Evolutionary conservation across 1,284 basidiomycete genomes (phyloP), one percentile per base, ranked within the genome.

Genomic region (Heterobasidion occidentale): DNA sequence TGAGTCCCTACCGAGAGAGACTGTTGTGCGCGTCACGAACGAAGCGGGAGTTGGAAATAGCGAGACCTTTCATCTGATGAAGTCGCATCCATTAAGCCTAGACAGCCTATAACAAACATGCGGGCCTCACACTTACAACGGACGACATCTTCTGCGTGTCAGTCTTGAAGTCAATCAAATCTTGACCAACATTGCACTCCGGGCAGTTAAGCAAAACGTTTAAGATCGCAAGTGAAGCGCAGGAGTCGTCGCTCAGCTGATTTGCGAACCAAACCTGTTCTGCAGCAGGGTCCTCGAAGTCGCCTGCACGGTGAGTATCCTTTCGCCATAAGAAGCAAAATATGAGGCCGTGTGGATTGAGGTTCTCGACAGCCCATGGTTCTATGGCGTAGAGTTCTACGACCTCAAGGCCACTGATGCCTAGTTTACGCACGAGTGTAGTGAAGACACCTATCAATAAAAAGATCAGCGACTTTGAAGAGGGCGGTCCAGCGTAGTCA

Each of bases 241-340:
- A 85, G 2, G 82, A 80, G 62, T 85, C 81, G 61, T 81, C 77
- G 64, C 77, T 80, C n/a, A 85, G 72, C 63, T 85, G 83, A 64
- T 84, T 81, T 7, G 82, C 82, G 60, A 84, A 85, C 82, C 82
- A 85, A 12, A 84, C 75, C 17, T 69, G 70, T 55, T 78, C 76
- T 1, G 80, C 76, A 34, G 77, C 76, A 7, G 79, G 75, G 63
- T 83, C 80, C 33, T 76, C 72, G 55, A 78, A 77, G 56, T 79
- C 77, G 3, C 70, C 68, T 0, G 74, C 68, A n/a, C 73, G 70
- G 58, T 77, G 73, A 2, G 69, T 56, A 58, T 80, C 78, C 59
- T 77, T 74, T 8, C 67, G 68, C 74, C 79, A 83, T 57, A 78
- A 69, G 65, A 81, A 84, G 66, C 82, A 84, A 63, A 85, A 79